Evolutionary conservation across 2,329 filamentous ascomycete species (phyloP), one percentile per base, ranked within the genome.

Genomic region (Fusarium buharicum): DNA sequence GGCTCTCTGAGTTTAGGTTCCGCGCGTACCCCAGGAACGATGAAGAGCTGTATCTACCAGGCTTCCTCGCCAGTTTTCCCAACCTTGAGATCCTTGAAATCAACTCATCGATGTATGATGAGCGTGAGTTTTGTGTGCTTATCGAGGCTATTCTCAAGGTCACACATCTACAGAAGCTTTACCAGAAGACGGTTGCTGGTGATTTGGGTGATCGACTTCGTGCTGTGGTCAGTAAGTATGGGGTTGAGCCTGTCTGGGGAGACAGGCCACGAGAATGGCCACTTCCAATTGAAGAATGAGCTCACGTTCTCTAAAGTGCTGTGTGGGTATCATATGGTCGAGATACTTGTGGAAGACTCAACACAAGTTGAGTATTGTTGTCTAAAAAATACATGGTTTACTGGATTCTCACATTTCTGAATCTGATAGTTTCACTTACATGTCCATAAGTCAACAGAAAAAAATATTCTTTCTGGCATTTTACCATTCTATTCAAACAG

Each of bases 21-120:
- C 65, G 62, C 40, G 45, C 56, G 4, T 68, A 70, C n/a, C 70
- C 74, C 4, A 60, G 50, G 17, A 68, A 64, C 14, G 67, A 74
- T 10, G 58, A 70, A 0, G 71, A 76, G 10, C 38, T 73, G 14
- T 72, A 74, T 1, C 56, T 78, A 13, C 72, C 73, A 2, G 57
- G 55, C 4, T 78, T 78, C 55, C 67, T 78, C 10, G 72, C 70
- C 6, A 75, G 57, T 33, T 76, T 78, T 38, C 76, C 76, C 1
- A 73, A 73, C 22, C 69, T 78, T 8, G 73, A 78, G 53, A 69
- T 67, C 9, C 59, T 78, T 20, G 74, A 76, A 60, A 68, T 78
- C n/a, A 67, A 64, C 24, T 74, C 75, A 3, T 60, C 64, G 3
- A 52, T 71, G 41, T 76, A 74, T 39, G 66, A 73, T 3, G 60